Evolutionary conservation across 2,329 filamentous ascomycete species (phyloP).

Genomic region (Fusarium succisae): DNA sequence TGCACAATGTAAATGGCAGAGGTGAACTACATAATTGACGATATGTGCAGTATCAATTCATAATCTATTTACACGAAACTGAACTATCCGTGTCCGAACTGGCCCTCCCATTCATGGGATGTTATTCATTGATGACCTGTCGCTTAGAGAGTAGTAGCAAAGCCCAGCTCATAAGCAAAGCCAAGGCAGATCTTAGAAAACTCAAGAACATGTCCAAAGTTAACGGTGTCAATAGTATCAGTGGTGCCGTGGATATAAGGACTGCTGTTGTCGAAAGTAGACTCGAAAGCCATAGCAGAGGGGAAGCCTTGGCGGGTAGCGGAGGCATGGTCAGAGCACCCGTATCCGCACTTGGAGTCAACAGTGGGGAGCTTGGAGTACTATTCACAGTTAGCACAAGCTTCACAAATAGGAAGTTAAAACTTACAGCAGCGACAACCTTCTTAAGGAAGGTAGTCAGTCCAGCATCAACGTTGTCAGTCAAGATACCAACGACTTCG

Average conservation of each 20-base stretch:
- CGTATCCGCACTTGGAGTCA: conserved; percentile 63
- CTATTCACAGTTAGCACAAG: not conserved
- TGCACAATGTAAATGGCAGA: accelerated
- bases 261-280: conserved; percentile 67
- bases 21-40: accelerated
- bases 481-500: conserved; percentile 50
- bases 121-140: accelerated
- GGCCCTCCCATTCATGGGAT: accelerated
- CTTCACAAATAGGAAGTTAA: accelerated
- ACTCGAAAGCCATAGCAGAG: conserved; percentile 71
- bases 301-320: conserved; percentile 73
- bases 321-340: conserved; percentile 69
- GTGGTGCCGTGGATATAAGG: conserved; percentile 78
- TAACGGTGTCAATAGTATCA: conserved; percentile 75
- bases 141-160: conserved; percentile 46
- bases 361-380: conserved; percentile 54
- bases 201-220: conserved; percentile 72
- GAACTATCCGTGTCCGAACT: accelerated
- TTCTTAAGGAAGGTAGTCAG: conserved; percentile 52
- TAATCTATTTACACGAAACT: not conserved
- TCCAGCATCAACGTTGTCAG: conserved; percentile 50
- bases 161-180: conserved; percentile 63
- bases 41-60: not conserved
- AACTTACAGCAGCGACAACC: conserved; percentile 45
- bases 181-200: conserved; percentile 64